These are phyloP conservation scores for Capronia epimyces DNA, from an alignment of 2,329 filamentous ascomycete species.

Conservation along the genomic window DNA sequence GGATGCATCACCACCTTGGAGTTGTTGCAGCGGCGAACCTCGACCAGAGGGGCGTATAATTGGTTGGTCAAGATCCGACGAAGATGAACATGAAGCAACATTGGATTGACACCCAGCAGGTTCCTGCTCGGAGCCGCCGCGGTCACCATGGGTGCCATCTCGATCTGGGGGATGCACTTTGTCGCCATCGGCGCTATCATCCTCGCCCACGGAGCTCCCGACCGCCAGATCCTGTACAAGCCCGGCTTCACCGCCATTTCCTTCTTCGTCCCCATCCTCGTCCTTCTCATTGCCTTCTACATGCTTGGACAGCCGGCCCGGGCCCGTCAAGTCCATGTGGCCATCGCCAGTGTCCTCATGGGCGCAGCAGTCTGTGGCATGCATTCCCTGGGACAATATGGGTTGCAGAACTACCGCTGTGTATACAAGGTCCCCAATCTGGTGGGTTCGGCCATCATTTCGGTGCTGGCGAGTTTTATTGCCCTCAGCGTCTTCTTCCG, in stretches of 20 bases:
- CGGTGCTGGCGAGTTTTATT: constrained; percentile 63
- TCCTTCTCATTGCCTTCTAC: constrained; percentile 67
- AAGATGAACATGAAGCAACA: too few relatives aligned
- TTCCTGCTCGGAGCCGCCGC: constrained; percentile 60
- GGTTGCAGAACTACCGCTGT: constrained; percentile 70
- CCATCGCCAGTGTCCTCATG: constrained; percentile 61
- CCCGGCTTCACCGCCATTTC: constrained; percentile 67
- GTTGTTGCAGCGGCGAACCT: constrained; percentile 69
- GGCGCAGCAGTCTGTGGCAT: constrained; percentile 74
- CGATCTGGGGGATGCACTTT: constrained; percentile 77
- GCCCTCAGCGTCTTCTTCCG: constrained; percentile 74
- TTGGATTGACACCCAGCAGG: constrained; percentile 39
- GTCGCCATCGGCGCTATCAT: constrained; percentile 72
- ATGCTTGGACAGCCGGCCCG: constrained; percentile 58
- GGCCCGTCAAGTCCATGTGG: constrained; percentile 55
- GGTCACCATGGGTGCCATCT: constrained; percentile 66
- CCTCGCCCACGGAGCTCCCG: constrained; percentile 56
- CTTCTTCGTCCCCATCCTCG: constrained; percentile 71
- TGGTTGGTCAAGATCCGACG: constrained; percentile 47
- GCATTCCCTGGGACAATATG: constrained; percentile 83
- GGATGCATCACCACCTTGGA: constrained; percentile 77
- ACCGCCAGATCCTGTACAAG: constrained; percentile 69
- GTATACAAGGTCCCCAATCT: constrained; percentile 57
- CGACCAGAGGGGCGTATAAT: constrained; percentile 62
- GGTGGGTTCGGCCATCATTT: constrained; percentile 64